Evolutionary conservation across 176 grass and related monocot species (phyloP).

Genomic region (Rhynchospora pubera): DNA sequence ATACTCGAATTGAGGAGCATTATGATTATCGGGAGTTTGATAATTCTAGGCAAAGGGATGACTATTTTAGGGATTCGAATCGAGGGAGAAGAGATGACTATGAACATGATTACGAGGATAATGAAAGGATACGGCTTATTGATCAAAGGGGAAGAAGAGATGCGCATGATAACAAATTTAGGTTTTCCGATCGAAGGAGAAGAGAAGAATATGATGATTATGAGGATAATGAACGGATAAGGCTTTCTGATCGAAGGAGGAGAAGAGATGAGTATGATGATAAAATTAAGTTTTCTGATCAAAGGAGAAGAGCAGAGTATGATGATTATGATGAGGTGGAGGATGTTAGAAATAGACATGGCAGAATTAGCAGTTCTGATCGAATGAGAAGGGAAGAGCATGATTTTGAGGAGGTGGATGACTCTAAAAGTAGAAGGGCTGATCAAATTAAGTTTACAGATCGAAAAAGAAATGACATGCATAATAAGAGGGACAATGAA

Average conservation of each 20-base stretch:
- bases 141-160: slow-evolving; percentile 18
- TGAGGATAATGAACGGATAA: slow-evolving; percentile 23
- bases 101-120: slow-evolving; percentile 8
- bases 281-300: slow-evolving; percentile 26
- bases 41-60: slow-evolving; percentile 6
- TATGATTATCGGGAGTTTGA: slow-evolving; percentile 9
- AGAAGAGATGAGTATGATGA: slow-evolving; percentile 22
- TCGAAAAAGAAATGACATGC: background rate
- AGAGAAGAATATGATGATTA: slow-evolving; percentile 23
- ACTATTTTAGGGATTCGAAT: slow-evolving; percentile 26
- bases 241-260: slow-evolving; percentile 3
- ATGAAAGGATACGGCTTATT: slow-evolving; percentile 17
- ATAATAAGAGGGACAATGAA: background rate
- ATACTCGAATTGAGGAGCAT: slow-evolving; percentile 26
- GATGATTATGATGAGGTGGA: slow-evolving; percentile 39
- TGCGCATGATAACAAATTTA: slow-evolving; percentile 9
- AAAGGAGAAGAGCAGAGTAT: slow-evolving; percentile 19
- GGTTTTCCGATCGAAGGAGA: slow-evolving; percentile 26
- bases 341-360: slow-evolving; percentile 17
- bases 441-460: slow-evolving; percentile 16
- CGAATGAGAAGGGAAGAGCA: background rate
- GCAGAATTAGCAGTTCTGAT: slow-evolving; percentile 8
- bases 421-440: background rate
- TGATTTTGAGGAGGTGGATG: background rate
- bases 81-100: slow-evolving; percentile 14